Base-by-base conservation (phyloP, 2,329 filamentous ascomycete species). In the Trichophyton verrucosum region DNA sequence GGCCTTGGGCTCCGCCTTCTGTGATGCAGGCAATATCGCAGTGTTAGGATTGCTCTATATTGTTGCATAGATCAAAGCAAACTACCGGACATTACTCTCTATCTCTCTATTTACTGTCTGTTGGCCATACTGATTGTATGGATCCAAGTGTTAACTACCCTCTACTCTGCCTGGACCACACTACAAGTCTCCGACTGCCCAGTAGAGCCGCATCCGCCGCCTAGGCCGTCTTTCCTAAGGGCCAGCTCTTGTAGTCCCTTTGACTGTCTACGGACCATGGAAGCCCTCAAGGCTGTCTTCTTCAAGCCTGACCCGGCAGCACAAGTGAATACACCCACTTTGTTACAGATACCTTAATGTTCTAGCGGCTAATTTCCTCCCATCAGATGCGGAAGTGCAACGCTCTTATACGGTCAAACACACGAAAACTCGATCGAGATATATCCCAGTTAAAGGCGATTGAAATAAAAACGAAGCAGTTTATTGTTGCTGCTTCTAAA, bases 341-440 rank as follows among this genome's bases (percentile, higher is more conserved):
- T 38, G 11, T 79, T 40, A 58, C 38, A 57, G 4, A 36, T 8
- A 38, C 56, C 56, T 27, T 47, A 13, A 61, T 64, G 65, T 15
- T 55, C n/a, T 9, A 5, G 22, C 36, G 15, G 33, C 47, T 60
- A 24, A n/a, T 15, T 7, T 30, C 17, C 24, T 22, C 17, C 8
- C 33, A 15, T 22, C 68, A 99, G 92, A 87, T 94, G 76, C 86
- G 91, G 65, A 97, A 96, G 86, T 97, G 92, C 76, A 96, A 96
- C 75, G 80, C 84, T 64, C 83, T 97, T 64, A 87, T 99, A 69
- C 89, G 92, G 63, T 79, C 85, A 72, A 96, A 97, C 75, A 87
- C 90, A 64, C 91, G 94, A 71, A 92, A 95, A 72, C 83, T 99
- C 68, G 94, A 99, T 74, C 91, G 94, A 71, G 91, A 97, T 76